Conservation (phyloP, 2,329 filamentous ascomycete species). For the Fusarium bulbicola region DNA sequence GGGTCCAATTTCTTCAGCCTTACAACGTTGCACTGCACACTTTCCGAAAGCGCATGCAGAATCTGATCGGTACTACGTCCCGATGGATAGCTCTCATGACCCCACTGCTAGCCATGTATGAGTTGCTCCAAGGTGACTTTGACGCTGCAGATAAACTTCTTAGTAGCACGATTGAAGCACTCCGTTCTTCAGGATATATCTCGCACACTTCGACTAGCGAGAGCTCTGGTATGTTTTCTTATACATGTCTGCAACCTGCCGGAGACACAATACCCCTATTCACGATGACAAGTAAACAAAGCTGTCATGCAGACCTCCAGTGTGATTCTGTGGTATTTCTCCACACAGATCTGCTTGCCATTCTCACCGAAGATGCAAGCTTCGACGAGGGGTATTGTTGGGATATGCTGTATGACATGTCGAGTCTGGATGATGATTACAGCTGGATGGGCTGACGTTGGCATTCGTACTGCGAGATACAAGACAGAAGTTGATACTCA, state of each 20-base stretch:
- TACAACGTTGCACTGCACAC: neutral
- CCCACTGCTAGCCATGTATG: neutral
- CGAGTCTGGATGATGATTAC: neutral
- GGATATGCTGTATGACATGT: neutral
- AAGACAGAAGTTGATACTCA: neutral
- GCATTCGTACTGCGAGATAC: neutral
- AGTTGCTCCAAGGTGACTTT: neutral
- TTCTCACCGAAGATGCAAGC: neutral
- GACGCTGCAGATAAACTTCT: neutral
- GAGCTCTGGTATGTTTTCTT: neutral
- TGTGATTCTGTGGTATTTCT: neutral
- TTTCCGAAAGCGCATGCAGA: neutral
- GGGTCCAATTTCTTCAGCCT: neutral
- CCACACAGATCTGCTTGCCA: neutral
- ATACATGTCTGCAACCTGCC: neutral
- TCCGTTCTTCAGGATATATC: neutral
- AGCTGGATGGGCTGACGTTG: neutral
- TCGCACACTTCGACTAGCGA: neutral
- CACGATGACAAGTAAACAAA: neutral
- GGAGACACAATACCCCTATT: neutral
- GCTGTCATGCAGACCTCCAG: no score
- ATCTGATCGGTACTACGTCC: accelerated
- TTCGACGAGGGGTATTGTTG: no score
- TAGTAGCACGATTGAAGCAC: neutral
- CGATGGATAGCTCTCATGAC: neutral